phyloP scores from a whole-genome alignment of 2,329 filamentous ascomycete species.

The Exserohilum turcica region DNA sequence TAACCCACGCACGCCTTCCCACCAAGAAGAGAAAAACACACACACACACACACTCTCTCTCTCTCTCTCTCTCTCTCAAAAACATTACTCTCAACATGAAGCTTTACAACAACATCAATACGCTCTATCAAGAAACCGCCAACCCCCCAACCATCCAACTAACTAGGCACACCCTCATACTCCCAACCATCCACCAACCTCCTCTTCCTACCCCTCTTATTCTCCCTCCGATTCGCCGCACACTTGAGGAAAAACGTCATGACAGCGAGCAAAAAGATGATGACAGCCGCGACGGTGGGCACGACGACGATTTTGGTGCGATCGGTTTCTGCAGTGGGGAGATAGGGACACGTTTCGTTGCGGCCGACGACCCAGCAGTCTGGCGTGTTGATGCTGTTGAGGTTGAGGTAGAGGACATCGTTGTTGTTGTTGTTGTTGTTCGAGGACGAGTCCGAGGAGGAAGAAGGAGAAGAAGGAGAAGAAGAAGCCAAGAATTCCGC shows the following conservation, averaged over 20 bases:
- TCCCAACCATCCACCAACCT: conserved; percentile 61
- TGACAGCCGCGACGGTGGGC: conserved; percentile 65
- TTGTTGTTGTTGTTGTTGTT: conserved; percentile 13
- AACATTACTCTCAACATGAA: no score
- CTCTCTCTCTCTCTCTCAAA: no score
- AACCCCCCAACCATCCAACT: background rate
- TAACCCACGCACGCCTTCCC: no score
- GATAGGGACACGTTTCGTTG: conserved; percentile 65
- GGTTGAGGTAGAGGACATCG: conserved; percentile 60
- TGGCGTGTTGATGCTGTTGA: conserved; percentile 62
- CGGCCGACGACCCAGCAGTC: conserved; percentile 65
- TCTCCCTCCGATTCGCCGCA: conserved; percentile 63
- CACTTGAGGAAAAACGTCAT: conserved; percentile 69
- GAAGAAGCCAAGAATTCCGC: no score
- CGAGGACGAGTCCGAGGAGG: no score
- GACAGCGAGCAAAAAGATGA: conserved; percentile 65
- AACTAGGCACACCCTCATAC: conserved; percentile 69
- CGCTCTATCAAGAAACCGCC: no score
- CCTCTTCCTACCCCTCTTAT: conserved; percentile 57
- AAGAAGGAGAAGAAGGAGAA: no score
- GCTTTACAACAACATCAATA: no score
- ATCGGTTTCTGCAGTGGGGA: conserved; percentile 49
- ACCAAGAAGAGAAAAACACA: no score
- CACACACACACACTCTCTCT: no score
- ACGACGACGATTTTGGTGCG: conserved; percentile 60